Conservation (phyloP, 306 rosid species). For the Styphnolobium japonicum region DNA sequence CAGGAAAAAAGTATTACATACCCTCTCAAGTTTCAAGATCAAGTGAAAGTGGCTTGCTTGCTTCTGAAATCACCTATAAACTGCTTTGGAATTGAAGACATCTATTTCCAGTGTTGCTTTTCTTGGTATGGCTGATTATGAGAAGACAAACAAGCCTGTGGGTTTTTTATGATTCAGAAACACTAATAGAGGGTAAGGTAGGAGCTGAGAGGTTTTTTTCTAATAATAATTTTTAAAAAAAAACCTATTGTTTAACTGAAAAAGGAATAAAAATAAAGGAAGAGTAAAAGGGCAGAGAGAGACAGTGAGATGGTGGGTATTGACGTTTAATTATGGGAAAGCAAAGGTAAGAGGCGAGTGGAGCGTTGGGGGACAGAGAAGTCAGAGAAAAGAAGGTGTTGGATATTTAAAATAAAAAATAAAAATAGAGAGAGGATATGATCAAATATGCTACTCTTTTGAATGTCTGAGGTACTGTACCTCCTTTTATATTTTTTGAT, state of each 20-base stretch:
- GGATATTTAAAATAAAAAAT: constrained; percentile 1
- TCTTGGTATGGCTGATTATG: constrained; percentile 36
- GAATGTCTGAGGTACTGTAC: neutral
- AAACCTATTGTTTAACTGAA: neutral
- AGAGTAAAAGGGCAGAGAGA: constrained; percentile 14
- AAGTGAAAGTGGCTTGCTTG: constrained; percentile 26
- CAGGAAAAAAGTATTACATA: constrained; percentile 16
- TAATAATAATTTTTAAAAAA: neutral
- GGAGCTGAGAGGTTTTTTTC: neutral
- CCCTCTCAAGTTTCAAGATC: constrained; percentile 33
- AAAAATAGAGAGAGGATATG: neutral
- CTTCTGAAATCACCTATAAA: constrained; percentile 22
- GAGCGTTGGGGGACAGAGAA: constrained; percentile 39
- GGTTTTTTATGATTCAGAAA: constrained; percentile 28
- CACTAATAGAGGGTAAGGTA: constrained; percentile 24
- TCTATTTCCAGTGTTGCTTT: constrained; percentile 32
- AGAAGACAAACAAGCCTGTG: constrained; percentile 37
- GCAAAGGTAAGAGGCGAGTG: constrained; percentile 44
- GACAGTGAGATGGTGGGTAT: constrained; percentile 40
- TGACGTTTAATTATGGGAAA: constrained; percentile 62
- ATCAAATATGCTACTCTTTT: constrained; percentile 22
- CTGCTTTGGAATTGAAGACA: constrained; percentile 49
- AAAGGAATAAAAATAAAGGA: constrained; percentile 11
- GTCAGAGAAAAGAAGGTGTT: constrained; percentile 33
- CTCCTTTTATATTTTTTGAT: constrained; percentile 4